Evolutionary conservation across 306 rosid species (phyloP).

Genomic region (Lotus japonicus): DNA sequence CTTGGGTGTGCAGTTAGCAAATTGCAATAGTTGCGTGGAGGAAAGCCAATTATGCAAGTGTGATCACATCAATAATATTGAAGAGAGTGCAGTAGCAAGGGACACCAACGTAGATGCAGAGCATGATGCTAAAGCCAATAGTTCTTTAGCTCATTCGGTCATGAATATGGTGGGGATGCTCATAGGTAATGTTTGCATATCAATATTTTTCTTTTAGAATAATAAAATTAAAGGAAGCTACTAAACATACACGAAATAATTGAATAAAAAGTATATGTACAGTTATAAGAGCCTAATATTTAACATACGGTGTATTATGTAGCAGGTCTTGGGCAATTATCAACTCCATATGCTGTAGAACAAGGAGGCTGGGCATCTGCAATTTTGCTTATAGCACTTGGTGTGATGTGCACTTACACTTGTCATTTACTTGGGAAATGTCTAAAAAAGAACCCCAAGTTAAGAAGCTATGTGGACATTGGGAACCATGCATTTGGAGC

Average conservation of each 20-base stretch:
- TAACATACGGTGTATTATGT: too few relatives aligned
- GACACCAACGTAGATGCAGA: too few relatives aligned
- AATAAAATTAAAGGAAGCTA: too few relatives aligned
- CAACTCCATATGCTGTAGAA: slow-evolving; percentile 66
- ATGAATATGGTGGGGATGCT: slow-evolving; percentile 84
- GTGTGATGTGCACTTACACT: slow-evolving; percentile 41
- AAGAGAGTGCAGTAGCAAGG: too few relatives aligned
- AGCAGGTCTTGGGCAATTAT: slow-evolving; percentile 70
- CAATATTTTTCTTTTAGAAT: too few relatives aligned
- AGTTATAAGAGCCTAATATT: too few relatives aligned
- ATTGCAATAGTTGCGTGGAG: slow-evolving; percentile 43
- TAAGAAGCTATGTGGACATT: slow-evolving; percentile 50
- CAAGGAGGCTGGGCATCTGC: slow-evolving; percentile 59
- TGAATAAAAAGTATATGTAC: too few relatives aligned
- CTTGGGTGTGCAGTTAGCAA: background rate
- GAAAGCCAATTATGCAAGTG: slow-evolving; percentile 36
- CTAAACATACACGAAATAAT: too few relatives aligned
- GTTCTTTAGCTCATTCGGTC: slow-evolving; percentile 56
- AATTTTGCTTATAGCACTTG: slow-evolving; percentile 46
- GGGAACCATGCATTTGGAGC: slow-evolving; percentile 62
- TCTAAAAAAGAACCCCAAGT: slow-evolving; percentile 46
- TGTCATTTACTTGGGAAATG: slow-evolving; percentile 57
- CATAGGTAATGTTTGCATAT: slow-evolving; percentile 41
- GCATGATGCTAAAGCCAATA: slow-evolving; percentile 21
- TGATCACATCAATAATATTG: background rate